A percentile compares a stretch with the other conserved stretches of the same genome.
Conservation (phyloP, 768 basidiomycete genomes). For the Pleurotus platypus region DNA sequence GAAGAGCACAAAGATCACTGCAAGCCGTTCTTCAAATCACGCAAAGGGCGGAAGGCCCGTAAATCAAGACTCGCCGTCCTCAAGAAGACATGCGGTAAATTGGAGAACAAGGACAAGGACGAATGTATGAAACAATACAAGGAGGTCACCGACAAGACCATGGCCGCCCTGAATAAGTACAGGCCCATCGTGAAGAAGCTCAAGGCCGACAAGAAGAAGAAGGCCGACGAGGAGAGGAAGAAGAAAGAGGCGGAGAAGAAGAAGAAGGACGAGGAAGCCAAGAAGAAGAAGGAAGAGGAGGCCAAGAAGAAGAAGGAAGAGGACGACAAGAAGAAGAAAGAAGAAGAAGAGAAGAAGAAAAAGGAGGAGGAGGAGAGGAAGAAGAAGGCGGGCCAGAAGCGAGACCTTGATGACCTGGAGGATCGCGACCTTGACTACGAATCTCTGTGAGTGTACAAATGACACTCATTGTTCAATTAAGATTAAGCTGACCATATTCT, state of each 20-base stretch:
- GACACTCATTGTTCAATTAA: neutral
- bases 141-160: neutral
- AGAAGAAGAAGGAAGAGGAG: slow-evolving; percentile 2
- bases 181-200: neutral
- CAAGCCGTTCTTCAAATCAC: neutral
- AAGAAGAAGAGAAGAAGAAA: neutral
- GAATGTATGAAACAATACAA: slow-evolving; percentile 4
- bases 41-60: neutral
- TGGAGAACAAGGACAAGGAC: slow-evolving; percentile 2
- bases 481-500: neutral
- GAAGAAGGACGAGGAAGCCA: neutral
- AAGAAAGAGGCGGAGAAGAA: slow-evolving; percentile 5
- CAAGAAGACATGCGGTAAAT: slow-evolving; percentile 6
- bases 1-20: neutral
- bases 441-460: neutral
- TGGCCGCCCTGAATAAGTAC: neutral
- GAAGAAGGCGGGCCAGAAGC: neutral
- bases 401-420: neutral
- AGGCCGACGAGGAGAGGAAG: neutral
- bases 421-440: slow-evolving; percentile 2
- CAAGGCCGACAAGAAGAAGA: neutral
- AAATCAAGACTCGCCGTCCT: slow-evolving; percentile 1
- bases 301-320: neutral
- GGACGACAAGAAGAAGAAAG: neutral
- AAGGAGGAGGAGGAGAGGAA: neutral